These are phyloP conservation scores for Diaporthe citrichinensis DNA, from an alignment of 2,329 filamentous ascomycete species.

Conservation along the genomic window DNA sequence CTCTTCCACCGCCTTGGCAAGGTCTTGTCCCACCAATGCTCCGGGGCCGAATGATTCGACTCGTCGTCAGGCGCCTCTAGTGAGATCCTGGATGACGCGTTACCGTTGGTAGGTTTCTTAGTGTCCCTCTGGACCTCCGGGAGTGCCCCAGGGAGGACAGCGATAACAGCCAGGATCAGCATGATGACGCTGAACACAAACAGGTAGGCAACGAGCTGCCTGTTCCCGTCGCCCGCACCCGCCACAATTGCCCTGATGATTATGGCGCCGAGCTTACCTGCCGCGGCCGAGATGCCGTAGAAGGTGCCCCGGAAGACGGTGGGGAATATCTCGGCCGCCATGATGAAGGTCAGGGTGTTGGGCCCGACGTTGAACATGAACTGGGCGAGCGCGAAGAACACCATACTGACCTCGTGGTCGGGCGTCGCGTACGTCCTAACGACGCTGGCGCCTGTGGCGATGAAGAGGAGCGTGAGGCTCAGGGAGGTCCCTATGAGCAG, in stretches of 20 bases:
- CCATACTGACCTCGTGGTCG: constrained; percentile 39
- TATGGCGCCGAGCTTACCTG: constrained; percentile 50
- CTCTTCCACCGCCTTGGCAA: constrained; percentile 13
- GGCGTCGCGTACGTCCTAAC: constrained; percentile 41
- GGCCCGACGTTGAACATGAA: constrained; percentile 50
- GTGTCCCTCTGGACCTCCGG: constrained; percentile 34
- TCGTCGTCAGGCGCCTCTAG: not conserved
- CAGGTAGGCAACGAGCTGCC: not conserved
- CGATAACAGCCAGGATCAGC: constrained; percentile 18
- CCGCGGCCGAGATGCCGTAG: constrained; percentile 50
- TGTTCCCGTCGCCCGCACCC: not conserved
- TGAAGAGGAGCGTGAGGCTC: constrained; percentile 40
- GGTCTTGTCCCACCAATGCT: constrained; percentile 3
- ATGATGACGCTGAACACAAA: constrained; percentile 26
- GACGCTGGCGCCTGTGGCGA: constrained; percentile 43
- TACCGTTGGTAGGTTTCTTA: not conserved
- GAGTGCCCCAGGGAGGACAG: constrained; percentile 14
- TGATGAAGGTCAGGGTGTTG: constrained; percentile 50
- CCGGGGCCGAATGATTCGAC: not conserved
- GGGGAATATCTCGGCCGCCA: constrained; percentile 51
- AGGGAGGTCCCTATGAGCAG: constrained; percentile 40
- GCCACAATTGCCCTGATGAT: constrained; percentile 41
- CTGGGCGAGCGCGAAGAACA: constrained; percentile 45
- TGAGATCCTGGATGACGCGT: not conserved
- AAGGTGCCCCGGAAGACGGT: constrained; percentile 50